Base-by-base conservation (phyloP, 768 basidiomycete species). In the Collybia sp. region DNA sequence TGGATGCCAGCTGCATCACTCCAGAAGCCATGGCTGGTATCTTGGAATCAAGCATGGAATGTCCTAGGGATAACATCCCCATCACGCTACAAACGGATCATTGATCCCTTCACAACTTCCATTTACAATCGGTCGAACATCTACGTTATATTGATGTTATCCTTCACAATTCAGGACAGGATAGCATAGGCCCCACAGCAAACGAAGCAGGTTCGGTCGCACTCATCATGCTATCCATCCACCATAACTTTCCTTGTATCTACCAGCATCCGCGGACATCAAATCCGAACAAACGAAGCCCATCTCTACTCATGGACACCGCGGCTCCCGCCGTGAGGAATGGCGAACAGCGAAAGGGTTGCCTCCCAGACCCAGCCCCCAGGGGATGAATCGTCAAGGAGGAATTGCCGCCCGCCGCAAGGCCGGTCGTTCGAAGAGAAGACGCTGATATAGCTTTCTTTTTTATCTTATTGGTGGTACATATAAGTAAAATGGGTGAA, bases 261-360 rank as follows among this genome's bases (percentile, higher is more conserved):
- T 25, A 50, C 45, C 37, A 75, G 82, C 78, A 50, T 63, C 67
- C 3, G 85, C 83, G 81, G 67, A 70, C 43, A 57, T 83, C 35
- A 84, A 88, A 42, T 45, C 62, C 18, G 63, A 63, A 39, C 53
- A 55, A 47, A 43, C 66, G 3, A 60, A 60, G 41, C 61, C 59
- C 16, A 72, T 93, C 51, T 93, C 91, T 8, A 94, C 92, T 2
- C 88, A 93, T 55, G 92, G 91, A 11, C 77, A 83, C 2, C 80
- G 90, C 30, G 70, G 74, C 42, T 86, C 88, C 40, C 71, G 92
- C 49, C 73, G 88, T 51, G 91, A 92, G 60, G 73, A 81, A 53
- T 94, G 92, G 92, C 71, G 90, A 59, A 67, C 67, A 46, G 84
- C 90, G 17, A 94, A 92, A 60, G 92, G 92, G 25, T 57, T 88